These are phyloP conservation scores for Aspergillus brasiliensis DNA, from an alignment of 2,329 filamentous ascomycete genomes.

Conservation along the genomic window DNA sequence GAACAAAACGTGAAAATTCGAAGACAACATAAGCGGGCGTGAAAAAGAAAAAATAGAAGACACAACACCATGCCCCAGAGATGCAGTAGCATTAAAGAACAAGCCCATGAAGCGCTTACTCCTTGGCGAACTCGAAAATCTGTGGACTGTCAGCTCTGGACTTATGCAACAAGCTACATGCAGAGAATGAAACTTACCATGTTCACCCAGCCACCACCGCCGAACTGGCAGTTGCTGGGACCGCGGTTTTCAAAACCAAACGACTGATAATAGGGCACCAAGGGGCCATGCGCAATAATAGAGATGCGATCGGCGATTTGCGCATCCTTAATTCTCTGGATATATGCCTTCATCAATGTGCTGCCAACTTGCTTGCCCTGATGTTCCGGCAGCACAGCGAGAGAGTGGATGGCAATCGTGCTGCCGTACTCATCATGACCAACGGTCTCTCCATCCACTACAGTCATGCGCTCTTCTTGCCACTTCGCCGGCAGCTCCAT, in stretches of 20 bases:
- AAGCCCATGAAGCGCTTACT: slow-evolving; percentile 18
- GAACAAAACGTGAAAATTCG: slow-evolving; percentile 10
- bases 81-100: slow-evolving; percentile 9
- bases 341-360: slow-evolving; percentile 72
- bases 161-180: background rate
- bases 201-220: slow-evolving; percentile 78
- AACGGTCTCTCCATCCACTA: slow-evolving; percentile 47
- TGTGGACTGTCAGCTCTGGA: slow-evolving; percentile 19
- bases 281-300: slow-evolving; percentile 73
- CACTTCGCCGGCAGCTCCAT: slow-evolving; percentile 75
- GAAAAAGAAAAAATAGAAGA: slow-evolving; percentile 11
- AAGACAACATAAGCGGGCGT: slow-evolving; percentile 15
- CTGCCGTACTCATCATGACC: slow-evolving; percentile 74
- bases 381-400: slow-evolving; percentile 75
- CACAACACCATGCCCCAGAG: slow-evolving; percentile 5
- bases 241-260: slow-evolving; percentile 72
- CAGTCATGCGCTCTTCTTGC: slow-evolving; percentile 50
- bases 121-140: slow-evolving; percentile 33
- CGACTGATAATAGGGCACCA: slow-evolving; percentile 75
- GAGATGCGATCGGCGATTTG: slow-evolving; percentile 72
- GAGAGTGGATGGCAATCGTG: slow-evolving; percentile 79
- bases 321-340: slow-evolving; percentile 72
- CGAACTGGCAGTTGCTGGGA: slow-evolving; percentile 69
- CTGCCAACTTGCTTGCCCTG: slow-evolving; percentile 74
- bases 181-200: slow-evolving; percentile 58